Percentiles rank a stretch among this genome's conserved stretches.
Conservation (phyloP, 257 asterid genomes). For the Fraxinus pennsylvanica region DNA sequence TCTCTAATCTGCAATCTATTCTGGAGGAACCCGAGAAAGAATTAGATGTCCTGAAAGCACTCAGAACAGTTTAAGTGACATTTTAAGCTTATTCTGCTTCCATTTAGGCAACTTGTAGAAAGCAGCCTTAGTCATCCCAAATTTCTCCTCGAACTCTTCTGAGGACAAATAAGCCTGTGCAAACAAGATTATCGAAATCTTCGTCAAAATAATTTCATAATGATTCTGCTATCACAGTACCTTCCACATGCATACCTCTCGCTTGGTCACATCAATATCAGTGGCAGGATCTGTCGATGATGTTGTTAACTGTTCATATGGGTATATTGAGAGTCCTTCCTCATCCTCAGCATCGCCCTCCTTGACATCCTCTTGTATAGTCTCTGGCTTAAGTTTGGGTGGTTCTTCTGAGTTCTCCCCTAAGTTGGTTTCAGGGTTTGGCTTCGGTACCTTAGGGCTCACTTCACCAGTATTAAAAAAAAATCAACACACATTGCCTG, state of each 20-base stretch:
- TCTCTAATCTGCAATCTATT: slow-evolving; percentile 30
- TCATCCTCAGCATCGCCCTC: slow-evolving; percentile 92
- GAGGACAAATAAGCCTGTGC: slow-evolving; percentile 78
- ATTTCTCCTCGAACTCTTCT: slow-evolving; percentile 82
- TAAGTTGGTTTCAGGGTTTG: slow-evolving; percentile 48
- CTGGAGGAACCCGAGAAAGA: slow-evolving; percentile 29
- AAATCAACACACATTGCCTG: neutral
- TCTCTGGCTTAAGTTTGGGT: slow-evolving; percentile 67
- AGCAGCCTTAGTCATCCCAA: slow-evolving; percentile 67
- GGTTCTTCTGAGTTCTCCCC: slow-evolving; percentile 64
- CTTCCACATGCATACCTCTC: slow-evolving; percentile 65
- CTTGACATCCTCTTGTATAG: slow-evolving; percentile 82
- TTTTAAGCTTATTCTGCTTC: slow-evolving; percentile 96
- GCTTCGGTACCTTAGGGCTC: slow-evolving; percentile 52
- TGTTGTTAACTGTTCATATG: slow-evolving; percentile 79
- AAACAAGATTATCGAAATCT: slow-evolving; percentile 18
- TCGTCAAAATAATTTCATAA: neutral
- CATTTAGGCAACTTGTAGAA: slow-evolving; percentile 95
- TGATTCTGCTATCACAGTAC: neutral
- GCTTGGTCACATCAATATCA: slow-evolving; percentile 81
- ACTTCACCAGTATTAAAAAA: slow-evolving; percentile 32
- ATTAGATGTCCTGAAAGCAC: slow-evolving; percentile 22
- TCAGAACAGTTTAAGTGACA: slow-evolving; percentile 84
- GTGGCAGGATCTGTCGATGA: slow-evolving; percentile 63
- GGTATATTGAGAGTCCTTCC: slow-evolving; percentile 68